Evolutionary conservation across 2,329 filamentous ascomycete species (phyloP).

Genomic region (Trichoderma polysporum): DNA sequence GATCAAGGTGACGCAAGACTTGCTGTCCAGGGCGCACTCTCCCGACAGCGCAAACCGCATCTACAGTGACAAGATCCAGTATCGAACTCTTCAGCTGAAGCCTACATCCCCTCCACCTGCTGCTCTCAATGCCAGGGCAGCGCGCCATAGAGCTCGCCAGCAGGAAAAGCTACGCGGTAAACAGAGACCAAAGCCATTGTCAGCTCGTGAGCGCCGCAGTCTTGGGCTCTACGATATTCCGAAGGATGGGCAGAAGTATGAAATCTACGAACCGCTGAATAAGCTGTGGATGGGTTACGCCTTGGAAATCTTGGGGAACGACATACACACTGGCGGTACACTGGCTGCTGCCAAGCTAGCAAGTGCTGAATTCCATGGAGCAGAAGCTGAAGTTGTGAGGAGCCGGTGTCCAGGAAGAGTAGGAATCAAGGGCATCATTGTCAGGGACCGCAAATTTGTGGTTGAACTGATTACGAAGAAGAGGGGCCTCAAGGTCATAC

Average conservation of each 20-base stretch:
- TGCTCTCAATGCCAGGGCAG: conserved; percentile 55
- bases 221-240: conserved; percentile 75
- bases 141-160: conserved; percentile 50
- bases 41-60: conserved; percentile 69
- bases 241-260: conserved; percentile 60
- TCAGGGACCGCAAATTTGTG: conserved; percentile 82
- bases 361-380: conserved; percentile 89
- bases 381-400: conserved; percentile 76
- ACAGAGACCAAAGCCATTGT: conserved; percentile 66
- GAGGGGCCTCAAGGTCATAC: conserved; percentile 72
- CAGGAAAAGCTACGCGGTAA: conserved; percentile 48
- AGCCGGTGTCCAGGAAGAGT: conserved; percentile 80
- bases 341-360: conserved; percentile 70
- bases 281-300: conserved; percentile 82
- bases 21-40: conserved; percentile 78
- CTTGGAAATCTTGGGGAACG: conserved; percentile 70
- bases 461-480: conserved; percentile 78
- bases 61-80: conserved; percentile 78
- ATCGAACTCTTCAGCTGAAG: conserved; percentile 76
- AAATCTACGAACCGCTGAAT: conserved; percentile 75
- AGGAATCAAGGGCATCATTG: conserved; percentile 80
- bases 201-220: conserved; percentile 72
- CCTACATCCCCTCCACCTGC: conserved; percentile 67
- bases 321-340: conserved; percentile 55
- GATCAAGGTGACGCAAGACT: conserved; percentile 52